These are phyloP conservation scores for Cordyceps javanica DNA, from an alignment of 2,329 filamentous ascomycete genomes.

Conservation along the genomic window DNA sequence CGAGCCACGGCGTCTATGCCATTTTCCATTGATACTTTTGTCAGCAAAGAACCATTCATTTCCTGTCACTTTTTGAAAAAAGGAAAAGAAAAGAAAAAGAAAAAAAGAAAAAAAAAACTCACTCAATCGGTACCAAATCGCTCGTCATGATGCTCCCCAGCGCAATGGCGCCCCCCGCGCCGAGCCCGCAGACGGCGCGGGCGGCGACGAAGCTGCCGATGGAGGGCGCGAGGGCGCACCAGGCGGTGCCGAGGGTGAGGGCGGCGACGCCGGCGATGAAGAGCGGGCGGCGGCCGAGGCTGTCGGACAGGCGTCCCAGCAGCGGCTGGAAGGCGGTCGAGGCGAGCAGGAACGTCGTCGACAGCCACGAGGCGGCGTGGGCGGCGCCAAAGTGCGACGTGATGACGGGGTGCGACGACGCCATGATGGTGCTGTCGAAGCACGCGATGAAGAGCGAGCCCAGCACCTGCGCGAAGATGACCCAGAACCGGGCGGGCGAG, in stretches of 20 bases:
- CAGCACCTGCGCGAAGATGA: conserved; percentile 55
- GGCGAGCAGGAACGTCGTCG: conserved; percentile 71
- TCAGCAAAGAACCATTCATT: background rate
- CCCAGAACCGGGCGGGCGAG: conserved; percentile 49
- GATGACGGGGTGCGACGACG: conserved; percentile 73
- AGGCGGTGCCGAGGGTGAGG: conserved; percentile 59
- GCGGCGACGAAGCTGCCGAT: conserved; percentile 53
- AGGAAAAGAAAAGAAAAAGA: conserved; percentile 15
- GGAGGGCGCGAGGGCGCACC: conserved; percentile 61
- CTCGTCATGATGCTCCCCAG: conserved; percentile 66
- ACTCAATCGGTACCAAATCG: conserved; percentile 68
- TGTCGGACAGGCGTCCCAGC: conserved; percentile 68
- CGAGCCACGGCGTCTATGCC: conserved; percentile 48
- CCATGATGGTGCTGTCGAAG: conserved; percentile 78
- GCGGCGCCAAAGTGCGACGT: conserved; percentile 73
- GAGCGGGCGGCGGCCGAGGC: conserved; percentile 60
- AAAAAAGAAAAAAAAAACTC: conserved; percentile 25
- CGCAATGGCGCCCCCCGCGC: conserved; percentile 64
- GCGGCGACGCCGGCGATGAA: conserved; percentile 59
- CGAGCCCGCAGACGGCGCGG: conserved; percentile 50
- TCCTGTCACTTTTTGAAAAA: background rate
- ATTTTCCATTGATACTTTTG: background rate
- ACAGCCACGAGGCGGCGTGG: conserved; percentile 77
- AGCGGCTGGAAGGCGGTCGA: conserved; percentile 71
- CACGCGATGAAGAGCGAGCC: conserved; percentile 52